Conservation (phyloP, 1,284 basidiomycete species). For the Malassezia obtusa region DNA sequence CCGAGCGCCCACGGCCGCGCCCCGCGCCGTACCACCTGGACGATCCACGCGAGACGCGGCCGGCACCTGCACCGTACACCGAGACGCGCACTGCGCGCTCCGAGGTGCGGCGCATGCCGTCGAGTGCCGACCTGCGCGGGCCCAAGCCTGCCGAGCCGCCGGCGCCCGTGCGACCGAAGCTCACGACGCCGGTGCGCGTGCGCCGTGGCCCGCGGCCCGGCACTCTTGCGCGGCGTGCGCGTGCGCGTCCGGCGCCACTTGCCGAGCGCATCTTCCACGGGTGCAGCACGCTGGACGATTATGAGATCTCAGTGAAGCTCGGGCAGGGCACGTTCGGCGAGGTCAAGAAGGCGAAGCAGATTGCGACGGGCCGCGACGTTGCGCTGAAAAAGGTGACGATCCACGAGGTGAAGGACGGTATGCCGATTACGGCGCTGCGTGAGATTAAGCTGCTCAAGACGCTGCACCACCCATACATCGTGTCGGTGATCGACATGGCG, state of each 20-base stretch:
- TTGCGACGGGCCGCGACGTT: conserved; percentile 57
- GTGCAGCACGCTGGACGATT: conserved; percentile 36
- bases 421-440: conserved; percentile 90
- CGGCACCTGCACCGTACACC: background rate
- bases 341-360: conserved; percentile 46
- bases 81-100: background rate
- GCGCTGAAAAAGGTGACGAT: conserved; percentile 90
- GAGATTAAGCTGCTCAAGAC: conserved; percentile 95
- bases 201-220: conserved; percentile 14
- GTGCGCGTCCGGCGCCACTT: conserved; percentile 22
- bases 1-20: conserved; percentile 10
- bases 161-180: background rate
- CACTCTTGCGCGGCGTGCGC: conserved; percentile 14
- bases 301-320: conserved; percentile 40
- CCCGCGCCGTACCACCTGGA: conserved; percentile 16
- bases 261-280: conserved; percentile 34
- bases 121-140: background rate
- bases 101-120: background rate
- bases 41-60: conserved; percentile 2
- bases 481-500: conserved; percentile 87
- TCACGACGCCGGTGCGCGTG: conserved; percentile 4
- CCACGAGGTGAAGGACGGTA: conserved; percentile 90
- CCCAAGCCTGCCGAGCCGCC: background rate
- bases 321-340: conserved; percentile 50
- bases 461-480: conserved; percentile 72